Evolutionary conservation across 192 early-diverging fungal genomes (phyloP).

Genomic region (Chytriomyces sp.): DNA sequence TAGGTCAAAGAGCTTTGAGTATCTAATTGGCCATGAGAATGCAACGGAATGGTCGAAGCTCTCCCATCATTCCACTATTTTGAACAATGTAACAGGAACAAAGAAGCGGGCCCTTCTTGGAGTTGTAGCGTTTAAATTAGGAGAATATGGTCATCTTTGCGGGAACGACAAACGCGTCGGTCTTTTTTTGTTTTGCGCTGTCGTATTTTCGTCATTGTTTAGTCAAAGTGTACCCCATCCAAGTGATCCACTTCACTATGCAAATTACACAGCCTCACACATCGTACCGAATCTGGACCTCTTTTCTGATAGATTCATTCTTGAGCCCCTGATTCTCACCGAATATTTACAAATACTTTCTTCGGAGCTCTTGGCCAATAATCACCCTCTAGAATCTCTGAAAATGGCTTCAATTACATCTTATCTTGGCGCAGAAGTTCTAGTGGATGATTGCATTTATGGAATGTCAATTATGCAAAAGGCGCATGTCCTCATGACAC

Average conservation of each 20-base stretch:
- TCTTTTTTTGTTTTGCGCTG: not conserved
- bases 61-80: too few species aligned
- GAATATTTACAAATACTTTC: not conserved
- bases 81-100: too few species aligned
- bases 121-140: not conserved
- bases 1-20: conserved; percentile 12
- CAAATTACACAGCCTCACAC: not conserved
- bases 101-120: not conserved
- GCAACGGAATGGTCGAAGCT: too few species aligned
- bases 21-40: conserved; percentile 1
- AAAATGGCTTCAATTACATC: not conserved
- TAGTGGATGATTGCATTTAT: conserved; percentile 12
- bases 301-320: conserved; percentile 10
- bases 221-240: conserved; percentile 7
- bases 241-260: not conserved
- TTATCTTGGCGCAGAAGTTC: conserved; percentile 8
- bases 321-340: not conserved
- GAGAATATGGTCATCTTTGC: not conserved
- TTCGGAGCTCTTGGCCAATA: not conserved
- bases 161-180: not conserved
- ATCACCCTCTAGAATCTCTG: conserved; percentile 1
- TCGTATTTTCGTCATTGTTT: not conserved
- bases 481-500: not conserved
- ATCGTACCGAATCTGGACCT: not conserved
- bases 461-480: not conserved